Evolutionary conservation across 2,329 filamentous ascomycete genomes (phyloP), one percentile per base, ranked within the genome.

Genomic region (Canariomyces notabilis): DNA sequence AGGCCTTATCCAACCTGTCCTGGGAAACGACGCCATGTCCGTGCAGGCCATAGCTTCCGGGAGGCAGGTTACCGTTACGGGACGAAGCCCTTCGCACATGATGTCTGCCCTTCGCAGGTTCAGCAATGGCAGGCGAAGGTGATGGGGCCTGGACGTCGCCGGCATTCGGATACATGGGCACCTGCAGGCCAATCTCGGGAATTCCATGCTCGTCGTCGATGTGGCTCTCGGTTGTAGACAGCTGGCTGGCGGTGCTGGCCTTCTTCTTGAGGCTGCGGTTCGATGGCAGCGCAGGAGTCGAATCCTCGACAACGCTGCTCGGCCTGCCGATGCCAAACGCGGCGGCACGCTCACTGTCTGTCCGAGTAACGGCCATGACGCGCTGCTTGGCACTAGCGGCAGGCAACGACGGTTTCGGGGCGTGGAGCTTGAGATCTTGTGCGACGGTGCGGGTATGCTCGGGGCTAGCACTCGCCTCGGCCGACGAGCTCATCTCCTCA

Each of bases 131-230:
- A 4, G 83, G 84, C 2, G 82, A 79, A 1, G 90, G 89, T 2
- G 90, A 93, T 2, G 93, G 93, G 12, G 93, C 93, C 69, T 98
- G 93, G 8, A 97, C 93, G 63, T 97, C 91, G 51, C 93, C 93
- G 35, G 93, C 87, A 63, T 93, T 81, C 43, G 84, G 86, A 62
- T 93, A 85, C 87, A 98, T 93, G 40, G 93, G 93, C 32, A 98
- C 91, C 61, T 90, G 85, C 60, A 87, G 81, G 38, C 91, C 91
- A 56, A 96, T 93, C 62, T 94, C 87, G 2, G 90, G 90, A 58
- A 96, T 95, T 18, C 90, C 91, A 45, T 89, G 83, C 54, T 93
- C 87, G 37, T 91, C 86, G 15, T 85, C 85, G 33, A 68, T 61
- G 53, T 83, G 69, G 33, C 66, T 67, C 37, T 75, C 72, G 46